These are phyloP conservation scores for Sporobolomyces roseus DNA, from an alignment of 768 basidiomycete genomes.

Conservation along the genomic window DNA sequence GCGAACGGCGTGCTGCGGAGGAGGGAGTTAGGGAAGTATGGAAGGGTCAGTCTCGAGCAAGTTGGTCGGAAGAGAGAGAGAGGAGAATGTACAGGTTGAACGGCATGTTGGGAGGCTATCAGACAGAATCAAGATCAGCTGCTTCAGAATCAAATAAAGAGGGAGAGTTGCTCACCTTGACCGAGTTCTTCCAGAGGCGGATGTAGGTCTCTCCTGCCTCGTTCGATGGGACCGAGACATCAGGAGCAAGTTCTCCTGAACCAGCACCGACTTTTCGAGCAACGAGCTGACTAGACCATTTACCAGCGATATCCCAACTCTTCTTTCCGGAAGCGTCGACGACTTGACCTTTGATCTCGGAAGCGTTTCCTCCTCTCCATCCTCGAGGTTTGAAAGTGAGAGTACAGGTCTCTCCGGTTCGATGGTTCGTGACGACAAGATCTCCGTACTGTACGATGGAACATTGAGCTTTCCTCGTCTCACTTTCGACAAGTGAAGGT, in stretches of 20 bases:
- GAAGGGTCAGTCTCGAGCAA: too few species aligned
- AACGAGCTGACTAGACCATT: constrained; percentile 93
- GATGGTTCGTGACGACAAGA: constrained; percentile 81
- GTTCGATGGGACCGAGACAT: constrained; percentile 57
- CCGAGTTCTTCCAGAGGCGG: constrained; percentile 87
- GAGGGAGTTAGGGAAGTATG: too few species aligned
- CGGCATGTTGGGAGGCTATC: constrained; percentile 58
- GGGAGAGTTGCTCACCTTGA: constrained; percentile 53
- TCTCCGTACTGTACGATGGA: too few species aligned
- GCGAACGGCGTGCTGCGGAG: constrained; percentile 69
- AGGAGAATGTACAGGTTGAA: constrained; percentile 65
- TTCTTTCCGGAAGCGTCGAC: constrained; percentile 61
- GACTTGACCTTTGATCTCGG: constrained; percentile 84
- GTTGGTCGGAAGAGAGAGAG: neutral
- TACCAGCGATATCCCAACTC: constrained; percentile 83
- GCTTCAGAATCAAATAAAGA: neutral
- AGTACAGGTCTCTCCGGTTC: constrained; percentile 78
- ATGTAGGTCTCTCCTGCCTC: constrained; percentile 58
- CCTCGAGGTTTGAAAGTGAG: constrained; percentile 94
- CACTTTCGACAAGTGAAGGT: too few species aligned
- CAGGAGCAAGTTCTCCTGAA: constrained; percentile 64
- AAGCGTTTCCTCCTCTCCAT: constrained; percentile 87
- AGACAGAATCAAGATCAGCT: neutral
- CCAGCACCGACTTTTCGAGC: constrained; percentile 67
- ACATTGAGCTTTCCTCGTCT: too few species aligned